Percentiles rank a stretch among this genome's conserved stretches.
Evolutionary conservation across 805 yeast genomes (phyloP).

Genomic region (Komagataella kurtzmanii): DNA sequence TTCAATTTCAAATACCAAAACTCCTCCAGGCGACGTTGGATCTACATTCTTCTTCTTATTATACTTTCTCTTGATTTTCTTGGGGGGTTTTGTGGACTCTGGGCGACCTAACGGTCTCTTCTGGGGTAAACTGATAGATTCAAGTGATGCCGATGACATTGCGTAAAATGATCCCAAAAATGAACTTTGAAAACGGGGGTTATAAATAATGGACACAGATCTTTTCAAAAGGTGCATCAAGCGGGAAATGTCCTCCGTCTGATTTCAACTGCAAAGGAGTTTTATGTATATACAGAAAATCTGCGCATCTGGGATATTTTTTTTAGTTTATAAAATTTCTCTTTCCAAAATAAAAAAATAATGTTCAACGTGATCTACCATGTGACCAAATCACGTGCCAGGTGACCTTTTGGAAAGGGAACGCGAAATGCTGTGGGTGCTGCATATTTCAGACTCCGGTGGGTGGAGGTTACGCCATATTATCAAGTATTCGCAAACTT

Average conservation of each 20-base stretch:
- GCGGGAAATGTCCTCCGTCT: neutral
- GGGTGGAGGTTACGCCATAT: neutral
- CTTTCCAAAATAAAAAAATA: neutral
- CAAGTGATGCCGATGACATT: neutral
- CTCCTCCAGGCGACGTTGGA: conserved; percentile 71
- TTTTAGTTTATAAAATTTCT: neutral
- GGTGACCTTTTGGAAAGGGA: neutral
- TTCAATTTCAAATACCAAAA: conserved; percentile 59
- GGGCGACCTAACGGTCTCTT: neutral
- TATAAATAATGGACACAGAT: neutral
- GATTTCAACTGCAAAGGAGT: neutral
- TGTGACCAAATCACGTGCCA: neutral
- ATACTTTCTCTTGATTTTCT: conserved; percentile 30
- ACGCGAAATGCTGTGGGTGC: neutral
- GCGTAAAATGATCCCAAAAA: neutral
- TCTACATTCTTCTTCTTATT: conserved; percentile 56
- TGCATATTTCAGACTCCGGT: neutral
- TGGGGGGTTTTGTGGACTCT: neutral
- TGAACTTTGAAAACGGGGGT: neutral
- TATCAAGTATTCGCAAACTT: neutral
- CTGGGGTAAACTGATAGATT: neutral
- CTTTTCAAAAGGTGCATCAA: neutral
- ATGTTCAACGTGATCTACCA: neutral
- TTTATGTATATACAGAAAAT: neutral
- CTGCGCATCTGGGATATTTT: neutral